Evolutionary conservation across 2,329 filamentous ascomycete species (phyloP).

Genomic region (Ophiostoma australiae): DNA sequence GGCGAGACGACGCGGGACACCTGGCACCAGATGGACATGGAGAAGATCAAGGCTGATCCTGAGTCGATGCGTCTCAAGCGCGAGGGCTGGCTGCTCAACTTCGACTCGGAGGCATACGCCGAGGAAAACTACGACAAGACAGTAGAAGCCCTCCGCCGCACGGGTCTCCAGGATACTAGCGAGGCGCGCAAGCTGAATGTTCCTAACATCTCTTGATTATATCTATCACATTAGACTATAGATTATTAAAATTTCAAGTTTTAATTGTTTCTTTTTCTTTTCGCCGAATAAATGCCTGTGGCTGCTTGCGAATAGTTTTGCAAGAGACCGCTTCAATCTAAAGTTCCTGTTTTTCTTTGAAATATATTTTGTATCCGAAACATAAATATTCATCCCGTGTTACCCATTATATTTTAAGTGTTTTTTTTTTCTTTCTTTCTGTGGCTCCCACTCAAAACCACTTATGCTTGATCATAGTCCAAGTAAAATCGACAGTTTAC

Average conservation of each 20-base stretch:
- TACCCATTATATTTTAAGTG: background rate
- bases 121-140: conserved; percentile 30
- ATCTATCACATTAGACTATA: background rate
- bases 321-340: too few species aligned
- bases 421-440: background rate
- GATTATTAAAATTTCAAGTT: background rate
- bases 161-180: conserved; percentile 21
- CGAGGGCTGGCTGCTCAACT: conserved; percentile 33
- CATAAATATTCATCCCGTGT: too few species aligned
- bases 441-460: background rate
- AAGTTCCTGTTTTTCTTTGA: too few species aligned
- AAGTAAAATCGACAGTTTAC: background rate
- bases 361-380: too few species aligned
- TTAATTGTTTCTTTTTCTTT: too few species aligned
- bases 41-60: conserved; percentile 31
- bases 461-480: background rate
- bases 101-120: conserved; percentile 33
- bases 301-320: too few species aligned
- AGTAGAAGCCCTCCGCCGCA: conserved; percentile 23
- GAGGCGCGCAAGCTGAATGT: conserved; percentile 24
- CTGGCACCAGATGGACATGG: conserved; percentile 35
- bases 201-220: conserved; percentile 16
- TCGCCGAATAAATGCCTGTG: too few species aligned
- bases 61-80: conserved; percentile 32
- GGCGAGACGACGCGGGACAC: conserved; percentile 33